phyloP scores from a whole-genome alignment of 2,329 filamentous ascomycete genomes.

The Thelonectria discophora region DNA sequence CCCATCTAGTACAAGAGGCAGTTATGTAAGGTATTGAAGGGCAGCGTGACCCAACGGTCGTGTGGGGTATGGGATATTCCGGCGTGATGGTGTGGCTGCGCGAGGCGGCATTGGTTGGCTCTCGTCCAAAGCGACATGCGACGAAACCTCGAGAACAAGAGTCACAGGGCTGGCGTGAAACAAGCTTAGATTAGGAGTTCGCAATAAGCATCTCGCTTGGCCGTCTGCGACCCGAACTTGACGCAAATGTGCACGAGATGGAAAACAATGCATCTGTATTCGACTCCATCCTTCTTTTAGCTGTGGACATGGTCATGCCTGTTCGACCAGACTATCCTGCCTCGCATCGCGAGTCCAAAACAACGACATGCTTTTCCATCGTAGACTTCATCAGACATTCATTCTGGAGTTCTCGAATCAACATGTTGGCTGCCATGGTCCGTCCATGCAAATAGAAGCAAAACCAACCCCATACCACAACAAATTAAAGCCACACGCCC shows the following conservation, averaged over 20 bases:
- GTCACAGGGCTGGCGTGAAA: conserved; percentile 6
- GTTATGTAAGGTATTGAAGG: not conserved
- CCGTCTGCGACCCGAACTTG: conserved; percentile 3
- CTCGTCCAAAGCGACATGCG: not conserved
- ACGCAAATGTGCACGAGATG: not conserved
- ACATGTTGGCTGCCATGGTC: conserved; percentile 20
- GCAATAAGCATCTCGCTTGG: not conserved
- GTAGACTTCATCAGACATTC: conserved; percentile 8
- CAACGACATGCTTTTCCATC: conserved; percentile 22
- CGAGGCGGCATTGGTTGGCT: conserved; percentile 22
- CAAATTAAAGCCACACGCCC: not conserved
- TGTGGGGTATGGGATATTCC: conserved; percentile 10
- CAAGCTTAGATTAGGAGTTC: not conserved
- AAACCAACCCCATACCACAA: not conserved
- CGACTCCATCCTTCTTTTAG: not conserved
- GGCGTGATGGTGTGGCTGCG: not conserved
- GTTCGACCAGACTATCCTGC: not conserved
- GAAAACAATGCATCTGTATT: not conserved
- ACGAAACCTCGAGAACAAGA: not conserved
- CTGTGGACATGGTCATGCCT: not conserved
- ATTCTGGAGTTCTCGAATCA: not conserved
- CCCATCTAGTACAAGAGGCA: too few relatives aligned
- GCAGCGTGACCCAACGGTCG: conserved; percentile 14
- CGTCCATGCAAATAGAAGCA: conserved; percentile 14
- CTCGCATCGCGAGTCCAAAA: conserved; percentile 4